Conservation (phyloP, 805 yeast species). For the Diddensiella transvaalensis region DNA sequence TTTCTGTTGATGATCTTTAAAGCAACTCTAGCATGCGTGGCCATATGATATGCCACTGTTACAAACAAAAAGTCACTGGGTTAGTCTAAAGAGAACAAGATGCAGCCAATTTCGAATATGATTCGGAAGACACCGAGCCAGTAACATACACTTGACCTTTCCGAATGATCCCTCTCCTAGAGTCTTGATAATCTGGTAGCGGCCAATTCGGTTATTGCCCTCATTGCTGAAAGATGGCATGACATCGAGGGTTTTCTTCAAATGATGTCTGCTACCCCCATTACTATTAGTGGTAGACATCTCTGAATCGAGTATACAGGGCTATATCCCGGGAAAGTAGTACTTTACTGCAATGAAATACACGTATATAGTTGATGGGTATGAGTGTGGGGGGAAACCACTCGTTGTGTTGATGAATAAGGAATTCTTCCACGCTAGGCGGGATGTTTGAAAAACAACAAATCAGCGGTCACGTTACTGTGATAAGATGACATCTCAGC, state of each 20-base stretch:
- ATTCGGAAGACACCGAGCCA: not conserved
- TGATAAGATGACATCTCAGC: too few relatives aligned
- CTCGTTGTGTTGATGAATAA: too few relatives aligned
- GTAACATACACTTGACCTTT: slow-evolving; percentile 83
- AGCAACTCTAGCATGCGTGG: slow-evolving; percentile 91
- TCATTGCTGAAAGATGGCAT: slow-evolving; percentile 24
- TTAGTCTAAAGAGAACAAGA: not conserved
- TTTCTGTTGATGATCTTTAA: slow-evolving; percentile 88
- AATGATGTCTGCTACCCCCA: not conserved
- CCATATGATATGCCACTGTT: slow-evolving; percentile 56
- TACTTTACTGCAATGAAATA: too few relatives aligned
- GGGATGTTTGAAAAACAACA: too few relatives aligned
- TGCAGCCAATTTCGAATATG: not conserved
- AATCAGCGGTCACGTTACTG: too few relatives aligned
- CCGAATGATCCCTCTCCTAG: slow-evolving; percentile 97
- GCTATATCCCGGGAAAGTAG: too few relatives aligned
- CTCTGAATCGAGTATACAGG: too few relatives aligned
- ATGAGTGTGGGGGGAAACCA: too few relatives aligned
- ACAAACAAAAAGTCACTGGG: too few relatives aligned
- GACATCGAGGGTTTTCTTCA: slow-evolving; percentile 9
- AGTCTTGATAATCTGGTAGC: slow-evolving; percentile 88
- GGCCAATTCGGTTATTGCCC: slow-evolving; percentile 59
- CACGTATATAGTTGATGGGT: too few relatives aligned
- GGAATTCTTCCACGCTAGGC: too few relatives aligned
- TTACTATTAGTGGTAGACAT: not conserved